Base-by-base conservation (phyloP, 768 basidiomycete genomes). In the Lanmaoa pseudosensibilis region DNA sequence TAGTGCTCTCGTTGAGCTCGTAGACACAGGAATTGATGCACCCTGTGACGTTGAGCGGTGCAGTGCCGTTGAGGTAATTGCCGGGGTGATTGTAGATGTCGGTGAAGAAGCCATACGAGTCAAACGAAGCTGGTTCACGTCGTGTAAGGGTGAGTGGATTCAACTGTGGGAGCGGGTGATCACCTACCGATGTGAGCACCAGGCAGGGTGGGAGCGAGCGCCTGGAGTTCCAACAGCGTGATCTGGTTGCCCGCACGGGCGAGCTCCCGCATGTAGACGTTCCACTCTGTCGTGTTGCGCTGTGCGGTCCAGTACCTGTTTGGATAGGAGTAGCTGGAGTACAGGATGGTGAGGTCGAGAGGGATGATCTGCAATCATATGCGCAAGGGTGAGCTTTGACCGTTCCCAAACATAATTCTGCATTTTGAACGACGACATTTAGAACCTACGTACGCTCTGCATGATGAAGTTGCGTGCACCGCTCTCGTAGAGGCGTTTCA, bases 401-500 rank as follows among this genome's bases (percentile, higher is more conserved):
- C 23, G 7, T 38, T 47, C 2, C 16, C n/a, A n/a, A n/a, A 40
- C 2, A 5, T 21, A 2, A 21, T 15, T 7, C 2, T 15, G 32
- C 19, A 5, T 44, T 27, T 46, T 7, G 45, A n/a, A 19, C 12
- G n/a, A 32, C 15, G 45, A 32, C 1, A 5, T 27, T 16, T 18
- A 23, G 19, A 32, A 34, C 21, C 4, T 27, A 52, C 82, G 69
- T 57, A 85, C 86, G 60, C 86, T 87, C 59, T 86, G 84, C 74
- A 88, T 84, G 48, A 88, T 67, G 64, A 88, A 86, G 62, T 88
- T 85, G 44, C 85, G 75, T 4, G 83, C 86, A 6, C 87, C 86
- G 47, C 69, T 77, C 12, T 77, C 65, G 62, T 87, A 85, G 38
- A 88, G 63, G 2, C 73, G 72, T 57, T 77, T 80, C 30, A 88